Conservation (phyloP, 1,284 basidiomycete genomes). For the Boletus mariae region DNA sequence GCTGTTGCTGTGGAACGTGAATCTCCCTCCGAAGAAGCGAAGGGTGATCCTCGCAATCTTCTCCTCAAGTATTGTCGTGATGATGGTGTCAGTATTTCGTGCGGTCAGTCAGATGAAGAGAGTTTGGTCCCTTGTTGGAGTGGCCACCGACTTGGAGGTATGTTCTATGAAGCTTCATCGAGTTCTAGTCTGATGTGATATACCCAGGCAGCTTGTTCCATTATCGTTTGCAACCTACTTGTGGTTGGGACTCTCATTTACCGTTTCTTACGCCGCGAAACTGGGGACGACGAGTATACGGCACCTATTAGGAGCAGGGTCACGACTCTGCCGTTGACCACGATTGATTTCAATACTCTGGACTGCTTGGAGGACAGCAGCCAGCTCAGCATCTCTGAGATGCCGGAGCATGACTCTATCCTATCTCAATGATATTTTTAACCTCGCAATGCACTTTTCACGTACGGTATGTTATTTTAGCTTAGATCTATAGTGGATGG, state of each 20-base stretch:
- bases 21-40: conserved; percentile 18
- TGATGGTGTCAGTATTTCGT: conserved; percentile 20
- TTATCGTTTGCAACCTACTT: conserved; percentile 22
- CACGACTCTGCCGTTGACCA: conserved; percentile 9
- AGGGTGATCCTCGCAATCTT: conserved; percentile 19
- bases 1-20: conserved; percentile 14
- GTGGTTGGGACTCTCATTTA: conserved; percentile 21
- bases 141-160: conserved; percentile 24
- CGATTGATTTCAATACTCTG: conserved; percentile 1
- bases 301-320: not conserved
- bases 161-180: not conserved
- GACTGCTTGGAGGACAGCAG: not conserved
- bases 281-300: conserved; percentile 6
- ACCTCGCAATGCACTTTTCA: not conserved
- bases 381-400: not conserved
- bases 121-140: conserved; percentile 5
- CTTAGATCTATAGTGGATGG: not conserved
- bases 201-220: conserved; percentile 13
- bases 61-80: conserved; percentile 15
- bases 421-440: not conserved
- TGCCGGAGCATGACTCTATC: not conserved
- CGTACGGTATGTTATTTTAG: not conserved
- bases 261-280: conserved; percentile 1
- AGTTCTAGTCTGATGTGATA: conserved; percentile 5
- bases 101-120: conserved; percentile 13